Percentiles rank a stretch among this genome's conserved stretches.
Conservation (phyloP, 371 early-diverging fungal species). For the Rhizopus sp. region DNA sequence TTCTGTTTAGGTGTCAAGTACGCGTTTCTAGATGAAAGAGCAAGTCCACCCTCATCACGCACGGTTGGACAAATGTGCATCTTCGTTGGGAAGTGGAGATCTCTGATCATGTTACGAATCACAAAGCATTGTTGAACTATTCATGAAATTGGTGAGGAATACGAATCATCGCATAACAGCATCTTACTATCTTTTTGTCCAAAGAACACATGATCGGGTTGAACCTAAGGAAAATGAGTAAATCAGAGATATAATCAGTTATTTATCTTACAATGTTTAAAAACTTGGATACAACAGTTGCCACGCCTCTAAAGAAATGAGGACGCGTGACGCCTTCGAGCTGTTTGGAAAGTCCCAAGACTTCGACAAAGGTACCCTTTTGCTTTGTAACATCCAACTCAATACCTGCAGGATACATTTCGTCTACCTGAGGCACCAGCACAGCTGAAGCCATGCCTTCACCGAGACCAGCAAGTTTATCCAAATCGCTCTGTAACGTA, state of each 20-base stretch:
- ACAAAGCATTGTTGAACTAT: conserved; percentile 92
- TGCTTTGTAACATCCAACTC: conserved; percentile 74
- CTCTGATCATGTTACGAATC: conserved; percentile 75
- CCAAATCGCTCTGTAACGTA: conserved; percentile 73
- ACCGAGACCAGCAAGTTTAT: conserved; percentile 51
- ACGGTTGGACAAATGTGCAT: conserved; percentile 78
- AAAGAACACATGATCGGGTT: conserved; percentile 85
- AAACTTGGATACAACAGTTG: conserved; percentile 94
- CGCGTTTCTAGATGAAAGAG: conserved; percentile 88
- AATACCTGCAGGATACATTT: conserved; percentile 95
- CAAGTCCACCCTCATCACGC: conserved; percentile 87
- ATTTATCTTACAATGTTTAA: conserved; percentile 72
- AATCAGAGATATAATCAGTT: not conserved
- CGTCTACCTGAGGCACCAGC: conserved; percentile 79
- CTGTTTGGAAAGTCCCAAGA: conserved; percentile 85
- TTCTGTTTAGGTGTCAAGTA: conserved; percentile 81
- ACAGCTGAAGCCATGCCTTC: conserved; percentile 59
- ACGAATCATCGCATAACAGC: not conserved
- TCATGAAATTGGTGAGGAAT: not conserved
- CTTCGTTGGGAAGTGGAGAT: conserved; percentile 77
- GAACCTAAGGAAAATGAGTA: conserved; percentile 30
- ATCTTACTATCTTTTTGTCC: conserved; percentile 92
- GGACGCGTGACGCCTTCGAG: conserved; percentile 93
- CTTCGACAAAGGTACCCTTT: conserved; percentile 90
- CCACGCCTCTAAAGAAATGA: conserved; percentile 97